Base-by-base conservation (phyloP, 805 yeast species). In the Clavispora carvajalis region DNA sequence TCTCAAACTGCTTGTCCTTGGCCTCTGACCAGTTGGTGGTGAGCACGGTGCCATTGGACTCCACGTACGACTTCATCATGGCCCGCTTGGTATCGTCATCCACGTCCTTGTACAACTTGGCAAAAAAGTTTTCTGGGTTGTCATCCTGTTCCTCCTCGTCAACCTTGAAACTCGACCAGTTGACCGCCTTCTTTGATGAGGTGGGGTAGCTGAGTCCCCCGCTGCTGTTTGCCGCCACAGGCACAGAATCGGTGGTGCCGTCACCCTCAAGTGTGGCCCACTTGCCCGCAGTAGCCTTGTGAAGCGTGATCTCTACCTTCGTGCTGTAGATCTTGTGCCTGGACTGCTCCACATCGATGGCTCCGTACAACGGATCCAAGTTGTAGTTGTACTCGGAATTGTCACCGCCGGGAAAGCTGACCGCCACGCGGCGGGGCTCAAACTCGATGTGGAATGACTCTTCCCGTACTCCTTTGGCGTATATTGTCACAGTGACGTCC, bases 21-120 rank as follows among this genome's bases (percentile, higher is more conserved):
- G 95, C 98, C 44, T 88, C 95, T 9, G 66, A 75, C 99, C 99
- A 93, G 57, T 87, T 85, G 4, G 99, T 93, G 34, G 95, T 86
- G 43, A 93, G 68, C 2, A 95, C 79, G 0, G 99, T 93, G 16
- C 99, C 99, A 52, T 85, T 84, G 51, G 95, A 85, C 62, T 93
- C 96, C n/a, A 79, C 71, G 54, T 77, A 93, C 39, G 96, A 86
- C 65, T 93, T 93, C 95, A 87, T 84, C 98, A 93, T 93, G 2
- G 99, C 99, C 38, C 95, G 71, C 50, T 70, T 71, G 1, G 95
- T 82, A 53, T 93, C 96, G 7, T 85, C 93, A 57, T 89, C 95
- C 0, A 95, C 91, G 48, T 75, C 80, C 21, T 74, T 73, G 63
- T 84, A 93, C 9, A 93, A 56, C 47, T 79, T 71, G 51, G 79